phyloP scores from a whole-genome alignment of 805 yeast genomes.

The Starmerella cellae region DNA sequence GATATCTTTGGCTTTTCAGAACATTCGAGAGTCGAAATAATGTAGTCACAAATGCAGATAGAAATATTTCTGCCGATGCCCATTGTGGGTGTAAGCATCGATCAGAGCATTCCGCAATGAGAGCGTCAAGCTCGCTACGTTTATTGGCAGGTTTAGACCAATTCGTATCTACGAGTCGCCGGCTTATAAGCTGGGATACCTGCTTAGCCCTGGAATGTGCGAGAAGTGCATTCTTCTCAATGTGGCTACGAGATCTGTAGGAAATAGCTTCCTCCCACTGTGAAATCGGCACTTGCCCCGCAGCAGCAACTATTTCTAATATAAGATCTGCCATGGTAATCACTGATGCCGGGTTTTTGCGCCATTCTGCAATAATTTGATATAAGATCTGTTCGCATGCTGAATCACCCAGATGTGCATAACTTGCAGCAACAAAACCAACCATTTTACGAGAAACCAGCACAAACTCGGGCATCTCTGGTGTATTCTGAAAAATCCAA shows the following conservation, averaged over 20 bases:
- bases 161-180: slow-evolving; percentile 7
- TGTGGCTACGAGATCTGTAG: background rate
- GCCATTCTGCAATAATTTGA: slow-evolving; percentile 5
- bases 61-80: slow-evolving; percentile 13
- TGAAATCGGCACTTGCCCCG: slow-evolving; percentile 5
- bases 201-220: slow-evolving; percentile 4
- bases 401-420: background rate
- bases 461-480: background rate
- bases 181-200: slow-evolving; percentile 7
- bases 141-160: background rate
- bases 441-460: background rate
- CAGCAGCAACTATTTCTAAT: slow-evolving; percentile 5
- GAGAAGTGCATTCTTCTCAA: slow-evolving; percentile 2
- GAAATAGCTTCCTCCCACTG: slow-evolving; percentile 8
- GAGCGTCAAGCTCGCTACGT: background rate
- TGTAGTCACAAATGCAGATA: slow-evolving; percentile 6
- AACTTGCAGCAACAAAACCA: slow-evolving; percentile 1
- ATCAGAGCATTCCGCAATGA: slow-evolving; percentile 1
- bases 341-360: background rate
- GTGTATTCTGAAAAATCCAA: slow-evolving; percentile 3
- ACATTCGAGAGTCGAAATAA: slow-evolving; percentile 4
- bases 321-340: slow-evolving; percentile 1
- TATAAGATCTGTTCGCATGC: slow-evolving; percentile 5
- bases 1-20: slow-evolving; percentile 5
- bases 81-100: slow-evolving; percentile 2